Base-by-base conservation (phyloP, 129 eudicot species). In the Ambrosia trifida region DNA sequence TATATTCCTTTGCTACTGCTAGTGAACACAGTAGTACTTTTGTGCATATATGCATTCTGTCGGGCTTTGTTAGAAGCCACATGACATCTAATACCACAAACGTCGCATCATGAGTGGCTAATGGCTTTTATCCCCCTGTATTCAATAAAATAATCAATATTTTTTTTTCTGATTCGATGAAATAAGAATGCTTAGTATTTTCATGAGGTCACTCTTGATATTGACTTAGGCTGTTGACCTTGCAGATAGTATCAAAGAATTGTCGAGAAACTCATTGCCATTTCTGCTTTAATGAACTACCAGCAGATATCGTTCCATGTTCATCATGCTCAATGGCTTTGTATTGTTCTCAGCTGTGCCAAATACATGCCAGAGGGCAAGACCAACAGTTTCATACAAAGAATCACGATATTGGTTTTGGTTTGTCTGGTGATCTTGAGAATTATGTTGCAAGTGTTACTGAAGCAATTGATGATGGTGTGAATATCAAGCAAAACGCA, bases 241-340 rank as follows among this genome's bases (percentile, higher is more conserved):
- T 78, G 79, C 87, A 94, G 98, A 83, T 94, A 76, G 75, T 89
- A 76, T 68, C 84, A 73, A 94, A 89, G 87, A 78, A 70, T 47
- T 87, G 74, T 64, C 95, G 97, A 65, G 97, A 87, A 61, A 87
- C 96, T 12, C 91, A 94, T 60, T 94, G 98, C 70, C 91, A 91
- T 77, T 84, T 82, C 78, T 94, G 98, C 85, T 85, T 89, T 71
- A 86, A 79, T 79, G 86, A 85, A 72, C 85, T 94, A 64, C 96
- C 89, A 63, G 84, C 71, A 30, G 96, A 94, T 82, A 70, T 78
- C 35, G 86, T 94, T 62, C 89, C 97, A 16, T 94, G 98, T 81
- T 18, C 80, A 6, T 84, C 91, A 14, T 94, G 98, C 81, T 79
- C 90, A 20, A 79, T 84, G 60, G 87, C 97, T 41, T 53, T 94